Evolutionary conservation across 2,329 filamentous ascomycete genomes (phyloP).

Genomic region (Phoma sp.): DNA sequence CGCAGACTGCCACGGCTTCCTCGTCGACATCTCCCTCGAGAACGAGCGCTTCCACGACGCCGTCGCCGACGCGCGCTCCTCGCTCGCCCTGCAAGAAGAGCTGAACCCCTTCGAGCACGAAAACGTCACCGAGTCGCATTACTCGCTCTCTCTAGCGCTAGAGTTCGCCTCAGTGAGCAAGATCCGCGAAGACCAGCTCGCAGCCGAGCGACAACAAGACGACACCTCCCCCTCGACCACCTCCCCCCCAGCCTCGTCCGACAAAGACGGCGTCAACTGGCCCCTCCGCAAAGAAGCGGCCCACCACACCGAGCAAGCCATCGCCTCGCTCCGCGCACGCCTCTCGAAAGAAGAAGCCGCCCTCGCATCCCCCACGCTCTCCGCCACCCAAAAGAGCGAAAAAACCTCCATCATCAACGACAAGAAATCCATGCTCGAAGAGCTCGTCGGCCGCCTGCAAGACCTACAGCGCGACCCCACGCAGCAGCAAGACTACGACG

Average conservation of each 20-base stretch:
- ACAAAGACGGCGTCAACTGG: slow-evolving; percentile 67
- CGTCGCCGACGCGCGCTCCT: slow-evolving; percentile 80
- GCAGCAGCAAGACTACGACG: slow-evolving; percentile 48
- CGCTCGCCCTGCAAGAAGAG: slow-evolving; percentile 78
- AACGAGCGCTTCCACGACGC: slow-evolving; percentile 91
- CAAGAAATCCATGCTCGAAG: slow-evolving; percentile 77
- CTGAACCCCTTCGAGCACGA: slow-evolving; percentile 82
- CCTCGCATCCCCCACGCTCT: slow-evolving; percentile 55
- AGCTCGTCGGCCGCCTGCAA: slow-evolving; percentile 70
- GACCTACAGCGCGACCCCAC: slow-evolving; percentile 70
- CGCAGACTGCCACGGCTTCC: slow-evolving; percentile 90
- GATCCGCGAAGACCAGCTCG: slow-evolving; percentile 58
- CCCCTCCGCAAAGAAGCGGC: slow-evolving; percentile 73
- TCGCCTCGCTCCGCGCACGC: slow-evolving; percentile 74
- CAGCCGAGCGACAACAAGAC: slow-evolving; percentile 45
- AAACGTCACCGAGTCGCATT: slow-evolving; percentile 91
- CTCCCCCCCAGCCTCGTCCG: slow-evolving; percentile 40
- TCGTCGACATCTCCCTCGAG: slow-evolving; percentile 96
- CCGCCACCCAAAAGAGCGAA: slow-evolving; percentile 69
- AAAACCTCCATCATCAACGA: slow-evolving; percentile 67
- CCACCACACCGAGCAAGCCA: slow-evolving; percentile 74
- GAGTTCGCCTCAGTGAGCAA: slow-evolving; percentile 87
- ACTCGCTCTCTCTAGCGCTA: slow-evolving; percentile 91
- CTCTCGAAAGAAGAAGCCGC: slow-evolving; percentile 73
- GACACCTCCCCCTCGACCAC: slow-evolving; percentile 34